A percentile compares a stretch with the other conserved stretches of the same genome.
phyloP scores from a whole-genome alignment of 179 eudicot species.

The Corrigiola litoralis region DNA sequence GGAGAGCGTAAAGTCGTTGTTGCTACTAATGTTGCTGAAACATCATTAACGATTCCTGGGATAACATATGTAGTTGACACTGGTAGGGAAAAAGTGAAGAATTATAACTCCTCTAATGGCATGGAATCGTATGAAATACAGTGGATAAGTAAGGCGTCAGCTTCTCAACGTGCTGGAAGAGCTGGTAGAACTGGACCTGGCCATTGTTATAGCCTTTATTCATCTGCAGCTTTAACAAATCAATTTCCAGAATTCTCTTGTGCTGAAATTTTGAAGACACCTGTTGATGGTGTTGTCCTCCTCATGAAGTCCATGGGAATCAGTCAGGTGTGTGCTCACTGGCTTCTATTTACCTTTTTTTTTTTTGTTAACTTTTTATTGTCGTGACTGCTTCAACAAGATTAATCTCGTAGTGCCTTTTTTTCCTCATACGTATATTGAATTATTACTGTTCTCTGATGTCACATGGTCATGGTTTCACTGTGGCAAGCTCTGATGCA shows the following conservation, averaged over 20 bases:
- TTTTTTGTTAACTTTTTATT: background rate
- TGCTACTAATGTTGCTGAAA: constrained; percentile 97
- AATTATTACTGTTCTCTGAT: too few relatives aligned
- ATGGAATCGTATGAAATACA: constrained; percentile 87
- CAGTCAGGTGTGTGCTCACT: constrained; percentile 41
- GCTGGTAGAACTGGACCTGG: constrained; percentile 99
- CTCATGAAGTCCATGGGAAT: constrained; percentile 88
- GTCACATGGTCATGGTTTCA: too few relatives aligned
- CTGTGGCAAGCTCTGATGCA: too few relatives aligned
- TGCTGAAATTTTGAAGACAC: constrained; percentile 77
- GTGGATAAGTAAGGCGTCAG: constrained; percentile 97
- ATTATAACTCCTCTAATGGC: constrained; percentile 66
- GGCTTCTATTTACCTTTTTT: background rate
- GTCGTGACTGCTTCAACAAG: background rate
- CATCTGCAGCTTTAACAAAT: constrained; percentile 62
- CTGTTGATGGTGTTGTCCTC: constrained; percentile 88
- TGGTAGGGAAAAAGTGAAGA: constrained; percentile 89
- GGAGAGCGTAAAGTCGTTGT: constrained; percentile 84
- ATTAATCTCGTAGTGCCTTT: background rate
- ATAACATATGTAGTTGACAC: constrained; percentile 94
- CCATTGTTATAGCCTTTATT: constrained; percentile 87
- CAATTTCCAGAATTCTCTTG: constrained; percentile 60
- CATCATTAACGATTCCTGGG: constrained; percentile 91
- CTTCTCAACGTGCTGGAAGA: constrained; percentile 91
- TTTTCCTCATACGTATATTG: background rate